A percentile compares a stretch with the other conserved stretches of the same genome.
Evolutionary conservation across 2,329 filamentous ascomycete genomes (phyloP).

Genomic region (Verticillium longisporum): DNA sequence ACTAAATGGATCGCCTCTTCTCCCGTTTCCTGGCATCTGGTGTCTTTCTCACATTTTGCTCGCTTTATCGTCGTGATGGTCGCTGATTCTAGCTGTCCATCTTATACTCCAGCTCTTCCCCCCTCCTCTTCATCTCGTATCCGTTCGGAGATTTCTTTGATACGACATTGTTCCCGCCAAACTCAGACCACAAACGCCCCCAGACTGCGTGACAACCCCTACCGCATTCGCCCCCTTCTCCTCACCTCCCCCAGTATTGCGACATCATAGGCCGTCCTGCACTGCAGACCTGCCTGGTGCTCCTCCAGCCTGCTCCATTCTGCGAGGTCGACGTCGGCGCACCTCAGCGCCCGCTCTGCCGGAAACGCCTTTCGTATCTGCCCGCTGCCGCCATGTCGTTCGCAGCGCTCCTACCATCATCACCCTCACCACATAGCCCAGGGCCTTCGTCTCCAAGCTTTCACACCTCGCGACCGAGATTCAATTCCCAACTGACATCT

Average conservation of each 20-base stretch:
- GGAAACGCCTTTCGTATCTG: too few relatives aligned
- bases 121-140: neutral
- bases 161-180: neutral
- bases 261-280: neutral
- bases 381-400: neutral
- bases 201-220: neutral
- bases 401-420: neutral
- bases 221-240: neutral
- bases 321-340: neutral
- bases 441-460: constrained; percentile 4
- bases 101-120: neutral
- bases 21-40: neutral
- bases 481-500: constrained; percentile 43
- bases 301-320: neutral
- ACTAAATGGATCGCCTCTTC: neutral
- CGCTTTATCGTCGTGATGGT: neutral
- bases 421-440: neutral
- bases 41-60: neutral
- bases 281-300: neutral
- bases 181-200: neutral
- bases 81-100: neutral
- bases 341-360: neutral
- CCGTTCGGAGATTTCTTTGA: neutral
- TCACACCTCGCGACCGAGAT: constrained; percentile 32
- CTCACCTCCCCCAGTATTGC: neutral